Base-by-base conservation (phyloP, 1,284 basidiomycete genomes). In the Trichosporon asahii region DNA sequence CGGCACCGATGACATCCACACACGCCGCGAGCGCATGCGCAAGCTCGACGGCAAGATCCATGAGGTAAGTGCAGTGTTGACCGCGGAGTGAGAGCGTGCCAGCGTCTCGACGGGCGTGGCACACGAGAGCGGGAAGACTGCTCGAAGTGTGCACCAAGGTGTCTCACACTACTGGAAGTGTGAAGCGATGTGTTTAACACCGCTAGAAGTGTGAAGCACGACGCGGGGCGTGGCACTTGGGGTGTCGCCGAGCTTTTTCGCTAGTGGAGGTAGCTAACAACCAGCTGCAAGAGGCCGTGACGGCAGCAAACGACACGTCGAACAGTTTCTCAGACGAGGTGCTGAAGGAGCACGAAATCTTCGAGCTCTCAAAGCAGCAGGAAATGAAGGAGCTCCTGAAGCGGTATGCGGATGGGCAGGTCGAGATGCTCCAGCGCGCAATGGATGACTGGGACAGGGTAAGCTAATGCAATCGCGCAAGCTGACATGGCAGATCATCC, bases 351-450 rank as follows among this genome's bases (percentile, higher is more conserved):
- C 94, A 98, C 83, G 85, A 87, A 21, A 87, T 94, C 68, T 99
- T 98, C 84, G 93, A 96, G 78, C 87, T 90, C 71, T 89, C 91
- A 6, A 98, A 98, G 82, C 90, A 94, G 78, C 88, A 90, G 64
- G 96, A 99, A 85, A 92, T 98, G 92, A 97, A 96, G 84, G 93
- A 95, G 78, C 89, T 98, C 86, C 82, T 99, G 11, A 88, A 88
- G 6, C 90, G 90, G 69, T 89, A 97, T 72, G 94, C 93, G 9
- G 92, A 98, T 74, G 95, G 95, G 2, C 91, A 99, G 82, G 94
- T 98, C 73, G 93, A 94, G 79, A 93, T 97, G 84, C 94, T 96
- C 80, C 91, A 91, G 83, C 87, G 90, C 75, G 92, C 92, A 21
- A 64, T 95, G 91, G 92, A 95, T 76, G 93, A 95, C 82, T 95